Conservation (phyloP, 1,284 basidiomycete genomes). For the Ceratobasidium sp. region DNA sequence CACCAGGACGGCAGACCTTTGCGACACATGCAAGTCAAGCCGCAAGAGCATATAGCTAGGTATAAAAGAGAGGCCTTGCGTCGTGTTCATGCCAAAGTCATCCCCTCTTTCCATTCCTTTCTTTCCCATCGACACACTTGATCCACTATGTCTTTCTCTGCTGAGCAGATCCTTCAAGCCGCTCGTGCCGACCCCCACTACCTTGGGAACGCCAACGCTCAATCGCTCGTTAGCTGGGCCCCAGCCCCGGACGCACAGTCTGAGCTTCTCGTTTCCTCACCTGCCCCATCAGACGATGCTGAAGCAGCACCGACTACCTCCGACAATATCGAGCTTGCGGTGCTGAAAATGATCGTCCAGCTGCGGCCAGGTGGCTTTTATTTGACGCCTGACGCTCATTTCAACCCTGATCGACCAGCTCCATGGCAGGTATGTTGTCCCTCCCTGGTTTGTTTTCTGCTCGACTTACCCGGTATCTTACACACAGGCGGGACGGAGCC, state of each 20-base stretch:
- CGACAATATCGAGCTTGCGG: background rate
- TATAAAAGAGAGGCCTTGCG: too few relatives aligned
- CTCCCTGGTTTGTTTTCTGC: background rate
- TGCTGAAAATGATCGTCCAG: conserved; percentile 1
- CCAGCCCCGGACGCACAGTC: background rate
- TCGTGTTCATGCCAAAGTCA: too few relatives aligned
- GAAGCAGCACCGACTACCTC: background rate
- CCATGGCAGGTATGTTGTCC: background rate
- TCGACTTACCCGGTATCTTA: background rate
- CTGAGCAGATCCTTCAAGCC: background rate
- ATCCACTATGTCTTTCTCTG: too few relatives aligned
- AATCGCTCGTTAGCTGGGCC: background rate
- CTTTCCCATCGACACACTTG: too few relatives aligned
- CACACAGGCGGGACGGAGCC: background rate
- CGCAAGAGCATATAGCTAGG: too few relatives aligned
- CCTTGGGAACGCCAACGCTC: background rate
- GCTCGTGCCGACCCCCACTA: conserved; percentile 7
- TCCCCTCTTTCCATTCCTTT: too few relatives aligned
- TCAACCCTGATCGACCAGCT: background rate
- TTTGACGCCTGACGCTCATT: background rate
- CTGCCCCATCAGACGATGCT: background rate
- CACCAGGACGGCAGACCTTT: too few relatives aligned
- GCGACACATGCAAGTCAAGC: too few relatives aligned
- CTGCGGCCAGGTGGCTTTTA: background rate
- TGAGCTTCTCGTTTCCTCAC: background rate